Evolutionary conservation across 164 flowering plant genomes (phyloP).

Genomic region (Warburgia ugandensis): DNA sequence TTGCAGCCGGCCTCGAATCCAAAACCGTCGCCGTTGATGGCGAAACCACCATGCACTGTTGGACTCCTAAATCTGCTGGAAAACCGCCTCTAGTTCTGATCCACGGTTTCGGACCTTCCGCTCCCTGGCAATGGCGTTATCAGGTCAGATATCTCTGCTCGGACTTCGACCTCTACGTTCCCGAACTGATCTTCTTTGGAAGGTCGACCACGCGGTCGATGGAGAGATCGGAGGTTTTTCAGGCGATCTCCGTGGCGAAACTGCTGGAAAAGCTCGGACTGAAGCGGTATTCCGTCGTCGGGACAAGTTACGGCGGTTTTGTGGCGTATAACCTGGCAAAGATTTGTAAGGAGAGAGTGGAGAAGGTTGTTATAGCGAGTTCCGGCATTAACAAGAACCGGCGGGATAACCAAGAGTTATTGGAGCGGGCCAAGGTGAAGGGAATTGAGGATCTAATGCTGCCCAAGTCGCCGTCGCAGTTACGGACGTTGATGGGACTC

Average conservation of each 20-base stretch:
- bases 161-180: constrained; percentile 55
- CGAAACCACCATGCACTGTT: constrained; percentile 49
- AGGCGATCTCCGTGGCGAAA: constrained; percentile 43
- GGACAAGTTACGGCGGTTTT: constrained; percentile 32
- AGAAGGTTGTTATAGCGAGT: constrained; percentile 67
- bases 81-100: constrained; percentile 36
- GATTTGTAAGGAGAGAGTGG: constrained; percentile 51
- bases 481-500: constrained; percentile 31
- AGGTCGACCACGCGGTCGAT: constrained; percentile 38
- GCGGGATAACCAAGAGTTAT: constrained; percentile 30
- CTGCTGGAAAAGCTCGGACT: constrained; percentile 41
- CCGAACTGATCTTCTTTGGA: constrained; percentile 78
- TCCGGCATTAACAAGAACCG: constrained; percentile 45
- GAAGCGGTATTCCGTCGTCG: constrained; percentile 22
- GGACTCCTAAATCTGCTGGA: constrained; percentile 27
- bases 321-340: constrained; percentile 65
- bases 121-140: constrained; percentile 51
- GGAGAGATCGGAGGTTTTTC: constrained; percentile 57
- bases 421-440: constrained; percentile 35
- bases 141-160: constrained; percentile 35
- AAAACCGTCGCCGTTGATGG: constrained; percentile 30
- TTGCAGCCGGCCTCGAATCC: constrained; percentile 23
- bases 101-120: constrained; percentile 60
- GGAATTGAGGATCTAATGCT: constrained; percentile 45
- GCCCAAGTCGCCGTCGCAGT: constrained; percentile 36